phyloP scores from a whole-genome alignment of 768 basidiomycete species.

The Lactarius deliciosus region DNA sequence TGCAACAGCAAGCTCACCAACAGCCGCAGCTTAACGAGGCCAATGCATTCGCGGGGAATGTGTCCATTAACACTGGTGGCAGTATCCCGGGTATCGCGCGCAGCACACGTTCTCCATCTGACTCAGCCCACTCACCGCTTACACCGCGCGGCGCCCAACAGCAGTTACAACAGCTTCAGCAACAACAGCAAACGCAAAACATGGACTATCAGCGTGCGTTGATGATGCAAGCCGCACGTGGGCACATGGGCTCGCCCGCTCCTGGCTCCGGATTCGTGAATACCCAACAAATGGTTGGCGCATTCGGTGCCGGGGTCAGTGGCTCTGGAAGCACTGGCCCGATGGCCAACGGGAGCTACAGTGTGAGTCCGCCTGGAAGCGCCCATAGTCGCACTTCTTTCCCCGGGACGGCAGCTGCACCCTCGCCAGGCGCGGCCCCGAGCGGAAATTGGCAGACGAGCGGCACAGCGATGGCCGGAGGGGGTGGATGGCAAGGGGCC shows the following conservation, averaged over 20 bases:
- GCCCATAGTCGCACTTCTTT: constrained; percentile 29
- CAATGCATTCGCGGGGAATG: constrained; percentile 46
- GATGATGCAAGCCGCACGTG: constrained; percentile 17
- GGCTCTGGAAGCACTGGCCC: constrained; percentile 1
- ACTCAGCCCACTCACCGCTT: constrained; percentile 49
- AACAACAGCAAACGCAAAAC: constrained; percentile 29
- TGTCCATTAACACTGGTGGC: constrained; percentile 33
- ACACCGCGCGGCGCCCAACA: constrained; percentile 36
- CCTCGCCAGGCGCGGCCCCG: constrained; percentile 20
- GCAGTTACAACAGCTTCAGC: constrained; percentile 33
- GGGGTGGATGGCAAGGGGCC: constrained; percentile 16
- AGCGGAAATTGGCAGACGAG: constrained; percentile 22
- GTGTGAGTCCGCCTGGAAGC: constrained; percentile 27
- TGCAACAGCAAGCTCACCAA: constrained; percentile 32
- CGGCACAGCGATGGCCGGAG: constrained; percentile 9
- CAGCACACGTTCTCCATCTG: constrained; percentile 74
- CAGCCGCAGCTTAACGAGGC: constrained; percentile 36
- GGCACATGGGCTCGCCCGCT: constrained; percentile 12
- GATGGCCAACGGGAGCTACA: constrained; percentile 25
- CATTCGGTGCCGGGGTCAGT: constrained; percentile 23
- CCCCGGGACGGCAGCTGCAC: constrained; percentile 22
- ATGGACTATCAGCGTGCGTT: constrained; percentile 28
- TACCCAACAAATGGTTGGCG: constrained; percentile 20
- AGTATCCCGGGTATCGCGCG: constrained; percentile 70
- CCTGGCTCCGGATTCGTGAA: constrained; percentile 25